These are phyloP conservation scores for Cystobasidiaceae sp. DNA, from an alignment of 1,284 basidiomycete species.

Conservation along the genomic window DNA sequence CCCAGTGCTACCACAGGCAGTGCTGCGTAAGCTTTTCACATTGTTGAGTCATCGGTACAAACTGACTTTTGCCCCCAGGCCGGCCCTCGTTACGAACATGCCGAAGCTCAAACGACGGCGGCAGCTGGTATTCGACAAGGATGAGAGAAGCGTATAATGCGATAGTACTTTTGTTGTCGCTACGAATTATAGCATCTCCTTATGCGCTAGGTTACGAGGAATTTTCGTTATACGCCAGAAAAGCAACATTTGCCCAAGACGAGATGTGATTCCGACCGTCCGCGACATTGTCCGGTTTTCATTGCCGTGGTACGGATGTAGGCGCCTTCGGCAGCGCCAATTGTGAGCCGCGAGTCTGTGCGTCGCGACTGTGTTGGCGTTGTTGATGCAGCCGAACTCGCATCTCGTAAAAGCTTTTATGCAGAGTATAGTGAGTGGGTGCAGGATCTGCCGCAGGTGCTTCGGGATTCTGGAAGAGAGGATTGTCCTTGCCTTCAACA, in stretches of 20 bases:
- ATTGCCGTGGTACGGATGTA: background rate
- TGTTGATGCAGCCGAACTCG: conserved; percentile 8
- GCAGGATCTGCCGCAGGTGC: conserved; percentile 6
- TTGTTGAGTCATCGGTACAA: no score
- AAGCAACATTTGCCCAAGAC: no score
- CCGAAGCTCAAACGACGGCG: conserved; percentile 37
- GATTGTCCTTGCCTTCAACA: background rate
- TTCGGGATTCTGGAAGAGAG: background rate
- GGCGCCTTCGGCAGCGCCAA: conserved; percentile 13
- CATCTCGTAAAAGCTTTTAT: conserved; percentile 28
- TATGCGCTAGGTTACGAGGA: no score
- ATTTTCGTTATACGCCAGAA: no score
- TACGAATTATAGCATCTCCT: no score
- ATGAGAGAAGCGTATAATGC: background rate
- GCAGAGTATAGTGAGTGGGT: conserved; percentile 19
- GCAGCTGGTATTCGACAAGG: conserved; percentile 39
- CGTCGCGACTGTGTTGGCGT: background rate
- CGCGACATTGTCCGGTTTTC: no score
- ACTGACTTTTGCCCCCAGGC: conserved; percentile 32
- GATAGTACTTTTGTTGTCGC: conserved; percentile 22
- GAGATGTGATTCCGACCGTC: no score
- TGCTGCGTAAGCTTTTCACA: conserved; percentile 57
- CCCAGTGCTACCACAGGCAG: conserved; percentile 94
- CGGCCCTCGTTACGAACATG: conserved; percentile 37
- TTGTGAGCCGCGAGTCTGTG: conserved; percentile 2